Conservation (phyloP, 345 rosid species). For the Eucalyptus cloeziana region DNA sequence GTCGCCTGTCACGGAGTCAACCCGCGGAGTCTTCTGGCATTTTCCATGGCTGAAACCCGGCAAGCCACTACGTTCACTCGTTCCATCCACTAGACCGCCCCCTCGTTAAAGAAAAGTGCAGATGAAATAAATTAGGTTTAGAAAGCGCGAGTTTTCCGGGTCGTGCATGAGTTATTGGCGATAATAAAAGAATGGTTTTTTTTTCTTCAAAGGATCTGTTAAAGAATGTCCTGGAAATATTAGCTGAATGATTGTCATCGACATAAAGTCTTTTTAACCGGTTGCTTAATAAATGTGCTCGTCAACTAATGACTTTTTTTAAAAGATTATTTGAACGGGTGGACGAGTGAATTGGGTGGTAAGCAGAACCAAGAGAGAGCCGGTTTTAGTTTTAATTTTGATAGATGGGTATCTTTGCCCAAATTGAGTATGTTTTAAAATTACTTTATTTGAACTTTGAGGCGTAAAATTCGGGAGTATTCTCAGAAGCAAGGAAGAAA, state of each 20-base stretch:
- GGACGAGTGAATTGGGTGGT: background rate
- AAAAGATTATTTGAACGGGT: background rate
- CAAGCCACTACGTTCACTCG: background rate
- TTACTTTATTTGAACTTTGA: rapidly evolving
- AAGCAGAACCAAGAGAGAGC: background rate
- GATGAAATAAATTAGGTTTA: rapidly evolving
- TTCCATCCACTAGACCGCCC: background rate
- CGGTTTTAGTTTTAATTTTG: background rate
- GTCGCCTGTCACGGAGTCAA: background rate
- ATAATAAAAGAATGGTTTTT: background rate
- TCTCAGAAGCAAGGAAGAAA: rapidly evolving
- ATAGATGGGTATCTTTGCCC: background rate
- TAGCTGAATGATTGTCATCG: background rate
- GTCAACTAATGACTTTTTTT: background rate
- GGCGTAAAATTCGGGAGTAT: rapidly evolving
- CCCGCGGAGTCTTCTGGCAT: background rate
- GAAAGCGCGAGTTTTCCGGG: background rate
- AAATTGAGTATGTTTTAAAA: rapidly evolving
- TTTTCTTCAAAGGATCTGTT: background rate
- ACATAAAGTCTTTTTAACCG: rapidly evolving
- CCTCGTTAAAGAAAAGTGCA: background rate
- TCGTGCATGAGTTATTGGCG: background rate
- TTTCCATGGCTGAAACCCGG: background rate
- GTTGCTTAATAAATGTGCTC: background rate
- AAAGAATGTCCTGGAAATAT: background rate